Conservation (phyloP, 129 eudicot genomes). For the Flaveria robusta region DNA sequence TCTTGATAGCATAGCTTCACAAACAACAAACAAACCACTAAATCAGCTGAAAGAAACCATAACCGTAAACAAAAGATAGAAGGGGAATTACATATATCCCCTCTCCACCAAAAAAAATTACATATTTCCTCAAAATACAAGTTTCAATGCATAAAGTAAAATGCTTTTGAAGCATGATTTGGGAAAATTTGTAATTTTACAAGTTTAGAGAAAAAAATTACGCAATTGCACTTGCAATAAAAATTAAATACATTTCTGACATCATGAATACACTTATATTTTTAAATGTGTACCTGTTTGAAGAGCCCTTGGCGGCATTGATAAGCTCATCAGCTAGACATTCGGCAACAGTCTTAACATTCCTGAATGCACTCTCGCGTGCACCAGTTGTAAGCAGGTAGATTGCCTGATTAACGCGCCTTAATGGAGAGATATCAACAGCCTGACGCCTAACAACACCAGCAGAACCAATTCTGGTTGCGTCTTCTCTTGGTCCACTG, state of each 20-base stretch:
- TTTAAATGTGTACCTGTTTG: slow-evolving; percentile 3
- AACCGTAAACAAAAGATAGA: not conserved
- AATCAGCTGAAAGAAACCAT: not conserved
- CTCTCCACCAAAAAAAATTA: too few relatives aligned
- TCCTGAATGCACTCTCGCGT: slow-evolving; percentile 14
- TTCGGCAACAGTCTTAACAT: slow-evolving; percentile 6
- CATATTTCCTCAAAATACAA: too few relatives aligned
- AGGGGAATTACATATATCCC: too few relatives aligned
- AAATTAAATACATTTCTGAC: not conserved
- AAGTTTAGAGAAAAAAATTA: too few relatives aligned
- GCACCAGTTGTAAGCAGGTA: slow-evolving; percentile 23
- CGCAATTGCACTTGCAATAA: too few relatives aligned
- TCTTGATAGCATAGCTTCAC: slow-evolving; percentile 25
- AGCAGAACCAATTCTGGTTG: slow-evolving; percentile 17
- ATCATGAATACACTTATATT: not conserved
- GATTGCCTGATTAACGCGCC: slow-evolving; percentile 24
- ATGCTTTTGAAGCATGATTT: too few relatives aligned
- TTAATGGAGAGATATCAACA: slow-evolving; percentile 17
- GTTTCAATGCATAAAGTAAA: too few relatives aligned
- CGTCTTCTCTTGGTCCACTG: slow-evolving; percentile 28
- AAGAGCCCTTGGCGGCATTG: slow-evolving; percentile 16
- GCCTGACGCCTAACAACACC: slow-evolving; percentile 31
- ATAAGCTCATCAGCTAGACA: slow-evolving; percentile 20
- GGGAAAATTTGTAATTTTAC: too few relatives aligned
- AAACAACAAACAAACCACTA: not conserved